Evolutionary conservation across 768 basidiomycete genomes (phyloP).

Genomic region (Trametes cinnabarina): DNA sequence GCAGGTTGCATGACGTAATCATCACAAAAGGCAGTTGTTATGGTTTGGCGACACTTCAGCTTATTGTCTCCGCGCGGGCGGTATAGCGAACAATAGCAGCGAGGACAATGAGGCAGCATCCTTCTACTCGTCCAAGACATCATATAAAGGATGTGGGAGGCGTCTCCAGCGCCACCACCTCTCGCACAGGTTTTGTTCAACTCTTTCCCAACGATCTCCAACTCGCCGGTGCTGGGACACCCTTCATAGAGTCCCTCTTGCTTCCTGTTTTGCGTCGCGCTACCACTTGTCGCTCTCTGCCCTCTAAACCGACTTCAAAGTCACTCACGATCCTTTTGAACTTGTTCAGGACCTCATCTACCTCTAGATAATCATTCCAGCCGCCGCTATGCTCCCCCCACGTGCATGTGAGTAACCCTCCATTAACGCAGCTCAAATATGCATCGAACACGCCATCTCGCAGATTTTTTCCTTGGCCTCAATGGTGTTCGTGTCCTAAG

Average conservation of each 20-base stretch:
- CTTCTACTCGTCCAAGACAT: background rate
- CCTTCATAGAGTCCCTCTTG: slow-evolving; percentile 5
- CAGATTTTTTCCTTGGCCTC: slow-evolving; percentile 71
- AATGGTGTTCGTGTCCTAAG: slow-evolving; percentile 77
- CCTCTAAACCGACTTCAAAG: slow-evolving; percentile 3
- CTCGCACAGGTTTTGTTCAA: slow-evolving; percentile 18
- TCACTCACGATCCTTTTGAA: background rate
- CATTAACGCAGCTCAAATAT: background rate
- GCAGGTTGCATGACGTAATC: slow-evolving; percentile 7
- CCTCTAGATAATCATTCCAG: background rate
- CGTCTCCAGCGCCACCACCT: slow-evolving; percentile 1
- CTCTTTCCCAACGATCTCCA: slow-evolving; percentile 12
- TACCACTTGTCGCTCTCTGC: background rate
- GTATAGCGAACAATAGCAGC: slow-evolving; percentile 7
- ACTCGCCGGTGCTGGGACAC: slow-evolving; percentile 30
- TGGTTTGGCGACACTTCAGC: slow-evolving; percentile 9
- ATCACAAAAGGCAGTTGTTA: slow-evolving; percentile 9
- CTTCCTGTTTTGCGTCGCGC: background rate
- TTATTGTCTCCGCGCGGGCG: slow-evolving; percentile 8
- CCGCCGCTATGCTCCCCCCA: slow-evolving; percentile 38
- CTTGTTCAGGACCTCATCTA: background rate
- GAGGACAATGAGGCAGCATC: slow-evolving; percentile 10
- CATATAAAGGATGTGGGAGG: slow-evolving; percentile 7
- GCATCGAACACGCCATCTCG: background rate
- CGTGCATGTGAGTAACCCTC: slow-evolving; percentile 44